phyloP scores from a whole-genome alignment of 192 early-diverging fungal species.

The Allomyces macrogynus region DNA sequence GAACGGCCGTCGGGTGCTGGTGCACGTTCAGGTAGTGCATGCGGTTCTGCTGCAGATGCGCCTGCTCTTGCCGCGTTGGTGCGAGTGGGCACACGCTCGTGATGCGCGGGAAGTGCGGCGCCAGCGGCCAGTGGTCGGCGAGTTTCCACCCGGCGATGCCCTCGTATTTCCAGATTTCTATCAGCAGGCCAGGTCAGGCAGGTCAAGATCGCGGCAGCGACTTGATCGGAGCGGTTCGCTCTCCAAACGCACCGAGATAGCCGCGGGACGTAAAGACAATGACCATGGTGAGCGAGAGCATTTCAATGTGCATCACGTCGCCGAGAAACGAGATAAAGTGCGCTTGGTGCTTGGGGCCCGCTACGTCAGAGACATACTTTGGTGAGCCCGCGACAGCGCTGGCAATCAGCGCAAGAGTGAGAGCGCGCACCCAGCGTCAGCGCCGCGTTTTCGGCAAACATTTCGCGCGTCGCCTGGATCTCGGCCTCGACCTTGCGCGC shows the following conservation, averaged over 20 bases:
- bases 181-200: background rate
- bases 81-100: background rate
- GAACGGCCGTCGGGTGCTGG: background rate
- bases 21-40: background rate
- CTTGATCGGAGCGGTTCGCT: background rate
- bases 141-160: background rate
- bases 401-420: background rate
- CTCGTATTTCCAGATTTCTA: background rate
- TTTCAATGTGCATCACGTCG: background rate
- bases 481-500: background rate
- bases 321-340: background rate
- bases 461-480: background rate
- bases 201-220: too few relatives aligned
- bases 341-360: background rate
- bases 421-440: background rate
- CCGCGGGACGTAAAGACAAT: background rate
- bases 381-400: too few relatives aligned
- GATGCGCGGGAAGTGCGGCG: background rate
- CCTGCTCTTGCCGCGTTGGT: background rate
- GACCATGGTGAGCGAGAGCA: background rate
- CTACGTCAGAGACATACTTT: background rate
- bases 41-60: background rate
- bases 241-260: background rate
- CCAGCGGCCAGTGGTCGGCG: background rate
- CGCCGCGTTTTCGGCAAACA: background rate